Evolutionary conservation across 345 rosid species (phyloP).

Genomic region (Corchorus olitorius): DNA sequence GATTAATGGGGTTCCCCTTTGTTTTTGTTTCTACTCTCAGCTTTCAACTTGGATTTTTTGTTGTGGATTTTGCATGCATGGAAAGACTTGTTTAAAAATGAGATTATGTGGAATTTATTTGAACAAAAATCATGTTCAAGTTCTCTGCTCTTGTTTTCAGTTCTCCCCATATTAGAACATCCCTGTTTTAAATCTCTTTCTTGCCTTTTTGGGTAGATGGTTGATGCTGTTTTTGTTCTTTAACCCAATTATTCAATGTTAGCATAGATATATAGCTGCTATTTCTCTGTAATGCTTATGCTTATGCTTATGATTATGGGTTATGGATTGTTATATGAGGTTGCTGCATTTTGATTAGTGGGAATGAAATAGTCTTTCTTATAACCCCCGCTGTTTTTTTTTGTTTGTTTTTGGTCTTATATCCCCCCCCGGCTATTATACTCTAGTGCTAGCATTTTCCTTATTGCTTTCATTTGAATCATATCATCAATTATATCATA

Average conservation of each 20-base stretch:
- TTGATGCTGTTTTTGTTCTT: not conserved
- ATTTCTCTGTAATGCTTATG: too few relatives aligned
- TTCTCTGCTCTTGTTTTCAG: not conserved
- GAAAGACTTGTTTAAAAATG: not conserved
- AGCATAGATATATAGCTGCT: not conserved
- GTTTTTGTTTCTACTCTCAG: slow-evolving; percentile 2
- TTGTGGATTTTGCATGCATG: slow-evolving; percentile 15
- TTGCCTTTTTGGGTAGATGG: not conserved
- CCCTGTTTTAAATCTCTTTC: not conserved
- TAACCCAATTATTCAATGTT: not conserved
- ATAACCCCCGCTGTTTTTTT: too few relatives aligned
- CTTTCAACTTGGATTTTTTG: not conserved
- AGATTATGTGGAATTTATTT: not conserved
- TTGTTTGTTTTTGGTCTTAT: too few relatives aligned
- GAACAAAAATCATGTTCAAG: slow-evolving; percentile 10
- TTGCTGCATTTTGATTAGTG: not conserved
- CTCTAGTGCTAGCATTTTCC: too few relatives aligned
- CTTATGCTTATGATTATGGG: too few relatives aligned
- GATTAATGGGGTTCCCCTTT: not conserved
- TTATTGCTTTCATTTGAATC: too few relatives aligned
- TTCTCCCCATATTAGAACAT: not conserved
- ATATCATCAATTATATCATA: not conserved
- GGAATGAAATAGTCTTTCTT: not conserved
- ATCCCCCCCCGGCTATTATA: too few relatives aligned
- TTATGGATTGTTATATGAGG: not conserved